These are phyloP conservation scores for Aspergillus melleus DNA, from an alignment of 2,329 filamentous ascomycete species.

Conservation along the genomic window DNA sequence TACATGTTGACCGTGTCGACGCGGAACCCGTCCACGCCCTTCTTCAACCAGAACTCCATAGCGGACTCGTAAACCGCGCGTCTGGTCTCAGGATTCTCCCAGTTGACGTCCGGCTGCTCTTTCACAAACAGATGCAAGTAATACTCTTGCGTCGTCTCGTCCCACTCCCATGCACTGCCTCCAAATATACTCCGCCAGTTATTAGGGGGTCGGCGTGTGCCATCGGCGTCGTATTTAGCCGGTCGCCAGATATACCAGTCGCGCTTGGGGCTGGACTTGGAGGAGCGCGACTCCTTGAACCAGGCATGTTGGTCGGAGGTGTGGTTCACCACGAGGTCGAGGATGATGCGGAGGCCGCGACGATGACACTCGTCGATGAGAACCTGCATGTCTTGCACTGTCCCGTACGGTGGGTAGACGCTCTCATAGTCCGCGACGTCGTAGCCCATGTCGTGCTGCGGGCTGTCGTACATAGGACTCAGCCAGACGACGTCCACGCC, in stretches of 20 bases:
- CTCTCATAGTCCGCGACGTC: constrained; percentile 62
- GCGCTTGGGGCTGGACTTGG: constrained; percentile 60
- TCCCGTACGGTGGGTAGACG: constrained; percentile 63
- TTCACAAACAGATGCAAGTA: constrained; percentile 73
- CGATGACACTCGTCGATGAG: constrained; percentile 60
- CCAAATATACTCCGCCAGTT: constrained; percentile 59
- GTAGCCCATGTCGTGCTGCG: constrained; percentile 56
- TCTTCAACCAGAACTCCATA: constrained; percentile 76
- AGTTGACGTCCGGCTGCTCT: constrained; percentile 82
- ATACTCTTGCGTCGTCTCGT: constrained; percentile 69
- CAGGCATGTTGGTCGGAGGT: constrained; percentile 70
- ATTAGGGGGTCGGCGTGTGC: constrained; percentile 66
- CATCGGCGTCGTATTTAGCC: constrained; percentile 53
- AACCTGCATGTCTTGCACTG: constrained; percentile 62
- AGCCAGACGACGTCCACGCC: constrained; percentile 63
- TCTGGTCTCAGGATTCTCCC: constrained; percentile 69
- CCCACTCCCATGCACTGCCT: constrained; percentile 56
- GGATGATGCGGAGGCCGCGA: constrained; percentile 67
- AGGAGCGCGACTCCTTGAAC: constrained; percentile 66
- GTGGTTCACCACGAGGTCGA: constrained; percentile 78
- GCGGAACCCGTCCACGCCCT: constrained; percentile 70
- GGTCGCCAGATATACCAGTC: constrained; percentile 66
- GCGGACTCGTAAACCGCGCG: constrained; percentile 67
- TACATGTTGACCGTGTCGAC: constrained; percentile 74
- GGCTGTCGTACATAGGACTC: constrained; percentile 51